Percentiles rank a stretch among this genome's conserved stretches.
phyloP scores from a whole-genome alignment of 225 moss, liverwort and hornwort species.

The Pseudoscleropodium purum region DNA sequence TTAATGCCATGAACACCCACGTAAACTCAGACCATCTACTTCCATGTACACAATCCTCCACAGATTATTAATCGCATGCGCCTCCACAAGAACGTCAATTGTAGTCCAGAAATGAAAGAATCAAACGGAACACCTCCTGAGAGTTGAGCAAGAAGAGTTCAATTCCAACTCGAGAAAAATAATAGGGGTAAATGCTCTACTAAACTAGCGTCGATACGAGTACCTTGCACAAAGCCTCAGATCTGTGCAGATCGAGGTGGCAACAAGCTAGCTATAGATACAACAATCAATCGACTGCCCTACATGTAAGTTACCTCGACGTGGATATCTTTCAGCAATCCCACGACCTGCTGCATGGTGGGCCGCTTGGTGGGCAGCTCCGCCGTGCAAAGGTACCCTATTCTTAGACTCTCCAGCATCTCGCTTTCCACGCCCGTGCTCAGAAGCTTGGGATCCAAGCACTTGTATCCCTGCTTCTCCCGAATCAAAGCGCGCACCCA shows the following conservation, averaged over 20 bases:
- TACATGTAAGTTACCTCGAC: constrained; percentile 22
- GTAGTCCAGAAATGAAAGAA: background rate
- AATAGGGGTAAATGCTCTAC: background rate
- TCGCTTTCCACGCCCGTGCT: constrained; percentile 48
- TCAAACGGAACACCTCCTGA: background rate
- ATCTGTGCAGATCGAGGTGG: constrained; percentile 18
- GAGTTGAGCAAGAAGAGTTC: background rate
- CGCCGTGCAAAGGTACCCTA: constrained; percentile 82
- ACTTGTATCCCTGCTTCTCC: constrained; percentile 59
- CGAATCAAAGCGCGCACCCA: constrained; percentile 70
- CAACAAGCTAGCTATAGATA: constrained; percentile 2
- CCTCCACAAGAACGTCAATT: background rate
- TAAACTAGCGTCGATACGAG: background rate
- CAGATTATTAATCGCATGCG: background rate
- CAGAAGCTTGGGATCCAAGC: constrained; percentile 67
- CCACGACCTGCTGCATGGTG: constrained; percentile 87
- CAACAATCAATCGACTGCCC: background rate
- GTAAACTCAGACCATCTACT: background rate
- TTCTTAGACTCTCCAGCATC: constrained; percentile 76
- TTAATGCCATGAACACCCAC: background rate
- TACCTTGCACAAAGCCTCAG: constrained; percentile 26
- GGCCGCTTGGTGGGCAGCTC: constrained; percentile 81
- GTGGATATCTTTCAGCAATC: constrained; percentile 69
- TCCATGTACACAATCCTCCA: background rate
- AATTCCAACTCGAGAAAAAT: constrained; percentile 3